Base-by-base conservation (phyloP, 306 rosid species). In the Canavalia ensiformis region DNA sequence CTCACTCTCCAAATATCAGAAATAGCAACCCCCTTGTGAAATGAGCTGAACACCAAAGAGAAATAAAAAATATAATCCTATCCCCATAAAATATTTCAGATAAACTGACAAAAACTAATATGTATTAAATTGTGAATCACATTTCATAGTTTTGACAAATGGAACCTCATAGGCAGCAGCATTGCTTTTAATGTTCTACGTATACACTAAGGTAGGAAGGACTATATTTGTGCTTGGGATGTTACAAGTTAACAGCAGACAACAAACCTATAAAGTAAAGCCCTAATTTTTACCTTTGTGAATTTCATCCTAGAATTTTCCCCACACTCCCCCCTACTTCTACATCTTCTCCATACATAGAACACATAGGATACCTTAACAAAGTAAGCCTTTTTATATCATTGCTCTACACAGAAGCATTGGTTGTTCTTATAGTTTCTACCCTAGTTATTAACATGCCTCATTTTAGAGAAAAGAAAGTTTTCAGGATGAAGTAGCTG, bases 391-490 rank as follows among this genome's bases (percentile, higher is more conserved):
- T 67, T 67, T 25, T 67, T 55, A 67, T 34, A 45, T 41, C 62
- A 67, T 70, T 25, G 42, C 25, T 31, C 49, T 33, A 9, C 68
- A 25, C 52, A 28, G 69, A 76, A 39, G 60, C 50, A 78, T 46
- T 8, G 30, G 50, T 10, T 72, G 33, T 18, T 80, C 46, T 29
- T 54, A 11, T 29, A 80, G 71, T 76, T 66, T 25, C 56, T 37
- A 33, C 60, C 72, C 75, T 29, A 34, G 42, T 76, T 54, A 69
- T 9, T 70, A 64, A 28, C 58, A 77, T 31, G 80, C 13, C 67
- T 59, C 65, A 68, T 58, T 18, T 50, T 65, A 86, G 30, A 79
- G 74, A 72, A 79, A 79, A 8, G 8, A 51, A 33, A 67, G 42
- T 45, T 71, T 35, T 60, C 54, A 55, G n/a, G 41, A 81, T 33